Base-by-base conservation (phyloP, 129 eudicot genomes). In the Calendula officinalis region DNA sequence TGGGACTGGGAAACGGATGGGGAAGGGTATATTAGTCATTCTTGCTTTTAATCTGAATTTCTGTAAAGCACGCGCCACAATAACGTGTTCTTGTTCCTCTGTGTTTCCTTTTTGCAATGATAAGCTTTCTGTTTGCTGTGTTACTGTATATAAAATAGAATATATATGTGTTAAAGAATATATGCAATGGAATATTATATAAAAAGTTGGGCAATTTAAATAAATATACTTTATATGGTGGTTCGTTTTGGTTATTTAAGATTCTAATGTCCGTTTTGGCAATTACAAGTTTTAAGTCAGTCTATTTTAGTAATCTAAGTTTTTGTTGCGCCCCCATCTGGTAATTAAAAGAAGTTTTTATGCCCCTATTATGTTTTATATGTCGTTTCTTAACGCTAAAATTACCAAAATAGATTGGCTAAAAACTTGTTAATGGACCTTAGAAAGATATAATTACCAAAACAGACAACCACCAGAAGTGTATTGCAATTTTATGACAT, bases 41-140 rank as follows among this genome's bases (percentile, higher is more conserved):
- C 77, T 89, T 16, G 94, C 94, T 76, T 77, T 78, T 15, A 63
- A 35, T 52, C 86, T 78, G 67, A 76, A 89, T 72, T 81, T 85
- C 57, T 89, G 94, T 30, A 89, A 77, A 22, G 95, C 90, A 45
- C 96, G 94, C 22, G 95, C 95, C 8, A 83, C 96, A 7, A 72
- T 85, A 43, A 89, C 85, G 65, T 89, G 96, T 77, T 89, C 96
- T 61, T 82, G 94, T 70, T 89, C 96, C 66, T 89, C 96, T 5
- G 39, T 82, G 65, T 78, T 76, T 8, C 71, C 54, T 70, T 76
- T 83, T 39, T 80, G 84, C 36, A 78, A 54, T 27, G 76, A 42
- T 42, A 72, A 56, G 64, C 77, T 78, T 67, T 80, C 89, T 9
- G 85, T 45, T 70, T 89, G 90, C 73, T 85, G 96, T 22, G 77